These are phyloP conservation scores for Lippia alba DNA, from an alignment of 305 asterid species.

Conservation along the genomic window DNA sequence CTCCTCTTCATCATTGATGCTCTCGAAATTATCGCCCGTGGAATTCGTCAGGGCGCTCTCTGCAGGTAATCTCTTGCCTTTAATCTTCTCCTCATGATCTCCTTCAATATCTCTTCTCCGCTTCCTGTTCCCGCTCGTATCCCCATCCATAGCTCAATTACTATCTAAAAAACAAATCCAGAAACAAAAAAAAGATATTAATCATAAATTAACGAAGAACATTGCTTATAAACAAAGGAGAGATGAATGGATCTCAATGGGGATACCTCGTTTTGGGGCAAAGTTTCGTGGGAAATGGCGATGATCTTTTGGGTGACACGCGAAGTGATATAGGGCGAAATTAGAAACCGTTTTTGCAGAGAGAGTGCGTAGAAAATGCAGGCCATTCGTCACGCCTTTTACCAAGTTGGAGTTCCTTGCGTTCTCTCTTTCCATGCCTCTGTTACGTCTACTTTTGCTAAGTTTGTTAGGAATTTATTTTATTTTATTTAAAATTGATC, in stretches of 20 bases:
- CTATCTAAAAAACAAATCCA: neutral
- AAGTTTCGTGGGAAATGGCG: constrained; percentile 17
- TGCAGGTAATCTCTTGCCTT: constrained; percentile 25
- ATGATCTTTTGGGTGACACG: neutral
- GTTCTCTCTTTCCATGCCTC: constrained; percentile 20
- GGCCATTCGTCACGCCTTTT: constrained; percentile 28
- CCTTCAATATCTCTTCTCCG: constrained; percentile 38
- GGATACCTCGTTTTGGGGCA: constrained; percentile 32
- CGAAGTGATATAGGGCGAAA: neutral
- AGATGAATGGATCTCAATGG: constrained; percentile 33
- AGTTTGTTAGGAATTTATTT: neutral
- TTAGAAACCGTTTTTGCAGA: constrained; percentile 21
- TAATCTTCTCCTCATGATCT: constrained; percentile 7
- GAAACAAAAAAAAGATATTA: neutral
- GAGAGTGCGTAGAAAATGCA: constrained; percentile 16
- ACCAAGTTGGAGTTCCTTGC: constrained; percentile 18
- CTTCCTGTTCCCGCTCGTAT: constrained; percentile 34
- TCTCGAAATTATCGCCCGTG: neutral
- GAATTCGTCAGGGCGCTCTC: neutral
- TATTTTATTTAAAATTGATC: neutral
- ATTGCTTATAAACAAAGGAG: neutral
- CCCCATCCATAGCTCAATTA: constrained; percentile 25
- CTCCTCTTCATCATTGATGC: constrained; percentile 9
- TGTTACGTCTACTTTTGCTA: neutral
- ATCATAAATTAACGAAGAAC: neutral